Evolutionary conservation across 495 filamentous ascomycete genomes (phyloP).

Genomic region (Penicillium fimorum): DNA sequence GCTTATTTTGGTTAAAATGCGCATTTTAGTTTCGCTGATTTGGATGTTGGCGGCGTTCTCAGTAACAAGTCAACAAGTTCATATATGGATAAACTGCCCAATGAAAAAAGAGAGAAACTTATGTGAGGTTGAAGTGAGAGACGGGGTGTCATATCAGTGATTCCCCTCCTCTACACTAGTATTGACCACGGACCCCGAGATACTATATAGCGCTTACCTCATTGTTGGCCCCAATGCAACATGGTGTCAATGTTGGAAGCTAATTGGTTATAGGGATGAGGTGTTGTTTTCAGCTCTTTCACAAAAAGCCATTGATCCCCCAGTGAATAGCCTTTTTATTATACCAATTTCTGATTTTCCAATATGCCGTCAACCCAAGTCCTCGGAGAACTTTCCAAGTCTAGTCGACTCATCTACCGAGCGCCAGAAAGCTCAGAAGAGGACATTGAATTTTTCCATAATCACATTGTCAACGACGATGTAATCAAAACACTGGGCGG

Average conservation of each 20-base stretch:
- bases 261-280: neutral
- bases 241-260: neutral
- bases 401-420: constrained; percentile 11
- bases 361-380: neutral
- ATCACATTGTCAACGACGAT: neutral
- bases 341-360: neutral
- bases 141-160: no score
- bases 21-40: no score
- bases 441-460: constrained; percentile 10
- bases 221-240: neutral
- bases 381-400: neutral
- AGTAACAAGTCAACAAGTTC: no score
- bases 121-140: no score
- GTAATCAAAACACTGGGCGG: constrained; percentile 2
- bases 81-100: no score
- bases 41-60: no score
- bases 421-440: constrained; percentile 10
- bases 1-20: no score
- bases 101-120: no score
- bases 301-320: neutral
- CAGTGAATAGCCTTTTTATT: neutral
- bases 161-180: no score
- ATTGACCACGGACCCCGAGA: no score
- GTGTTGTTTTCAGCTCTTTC: neutral
- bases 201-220: neutral